Evolutionary conservation across 495 filamentous ascomycete species (phyloP).

Genomic region (Aspergillus homomorphus): DNA sequence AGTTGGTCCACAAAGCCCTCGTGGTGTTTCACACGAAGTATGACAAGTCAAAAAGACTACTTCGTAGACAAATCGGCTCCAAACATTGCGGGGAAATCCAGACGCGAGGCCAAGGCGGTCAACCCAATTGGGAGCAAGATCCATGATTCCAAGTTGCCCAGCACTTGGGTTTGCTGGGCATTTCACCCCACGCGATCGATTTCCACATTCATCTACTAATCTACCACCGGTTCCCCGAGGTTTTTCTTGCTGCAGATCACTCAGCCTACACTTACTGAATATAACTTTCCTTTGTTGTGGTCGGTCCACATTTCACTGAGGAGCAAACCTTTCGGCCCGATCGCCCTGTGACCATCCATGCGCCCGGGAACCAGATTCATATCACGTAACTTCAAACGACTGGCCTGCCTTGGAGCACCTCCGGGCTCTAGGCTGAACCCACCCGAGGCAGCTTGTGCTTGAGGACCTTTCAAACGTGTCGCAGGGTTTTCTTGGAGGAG

Average conservation of each 20-base stretch:
- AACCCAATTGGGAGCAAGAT: neutral
- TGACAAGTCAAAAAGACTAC: neutral
- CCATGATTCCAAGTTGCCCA: too few species aligned
- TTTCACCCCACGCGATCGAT: neutral
- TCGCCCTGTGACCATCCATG: neutral
- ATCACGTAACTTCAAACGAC: neutral
- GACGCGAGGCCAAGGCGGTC: neutral
- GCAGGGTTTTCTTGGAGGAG: neutral
- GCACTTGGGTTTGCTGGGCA: too few species aligned
- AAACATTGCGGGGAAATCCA: neutral
- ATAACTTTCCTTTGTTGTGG: too few species aligned
- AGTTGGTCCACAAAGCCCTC: neutral
- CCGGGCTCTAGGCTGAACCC: neutral
- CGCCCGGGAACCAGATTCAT: neutral
- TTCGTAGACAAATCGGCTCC: neutral
- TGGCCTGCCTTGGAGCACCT: too few species aligned
- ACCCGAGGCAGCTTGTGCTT: neutral
- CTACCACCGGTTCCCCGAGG: neutral
- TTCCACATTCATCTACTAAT: neutral
- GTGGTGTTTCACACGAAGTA: neutral
- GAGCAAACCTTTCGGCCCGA: constrained; percentile 1
- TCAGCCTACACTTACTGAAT: neutral
- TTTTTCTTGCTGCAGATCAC: neutral
- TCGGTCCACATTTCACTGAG: neutral
- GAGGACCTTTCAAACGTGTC: constrained; percentile 1